Base-by-base conservation (phyloP, 75 land plant species). In the Pinus taeda region DNA sequence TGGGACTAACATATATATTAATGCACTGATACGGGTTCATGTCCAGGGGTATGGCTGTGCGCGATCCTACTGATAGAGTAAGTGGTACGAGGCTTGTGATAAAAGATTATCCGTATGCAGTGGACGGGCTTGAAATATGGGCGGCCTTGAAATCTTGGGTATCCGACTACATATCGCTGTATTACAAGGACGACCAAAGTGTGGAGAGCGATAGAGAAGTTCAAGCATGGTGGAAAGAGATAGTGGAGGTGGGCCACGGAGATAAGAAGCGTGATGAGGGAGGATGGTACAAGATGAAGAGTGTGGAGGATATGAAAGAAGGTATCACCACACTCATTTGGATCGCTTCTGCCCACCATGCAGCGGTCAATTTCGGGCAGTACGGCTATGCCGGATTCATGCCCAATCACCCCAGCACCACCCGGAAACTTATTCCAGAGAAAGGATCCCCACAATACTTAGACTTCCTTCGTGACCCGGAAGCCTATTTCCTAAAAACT, bases 351-450 rank as follows among this genome's bases (percentile, higher is more conserved):
- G 77, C 76, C 15, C 65, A 60, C 57, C 87, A 85, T 56, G 86
- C 87, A 29, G 77, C 78, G 6, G 79, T 90, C 20, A 92, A 92
- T 42, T 92, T 90, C 56, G 92, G 90, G 33, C 90, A 90, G 64
- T 92, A 86, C 71, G 77, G 87, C n/a, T 92, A 85, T 73, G 92
- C 62, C 2, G 92, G 93, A 2, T 93, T 73, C 80, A 85, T 80
- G 59, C 94, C 94, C 3, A 86, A 89, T 78, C 84, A 89, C 12
- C 90, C 96, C 0, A 65, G 83, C 0, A 76, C 84, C 18, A 85
- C 89, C 71, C 84, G 94, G 15, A 77, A 87, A 6, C 80, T 92
- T 67, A 90, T 94, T 84, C 97, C 97, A 0, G 30, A 87, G 15
- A 72, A 78, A 17, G 94, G 95, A 2, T 75, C 88, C 12, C 26